phyloP scores from a whole-genome alignment of 352 stramenopile genomes.

The Phytophthora nicotianae region DNA sequence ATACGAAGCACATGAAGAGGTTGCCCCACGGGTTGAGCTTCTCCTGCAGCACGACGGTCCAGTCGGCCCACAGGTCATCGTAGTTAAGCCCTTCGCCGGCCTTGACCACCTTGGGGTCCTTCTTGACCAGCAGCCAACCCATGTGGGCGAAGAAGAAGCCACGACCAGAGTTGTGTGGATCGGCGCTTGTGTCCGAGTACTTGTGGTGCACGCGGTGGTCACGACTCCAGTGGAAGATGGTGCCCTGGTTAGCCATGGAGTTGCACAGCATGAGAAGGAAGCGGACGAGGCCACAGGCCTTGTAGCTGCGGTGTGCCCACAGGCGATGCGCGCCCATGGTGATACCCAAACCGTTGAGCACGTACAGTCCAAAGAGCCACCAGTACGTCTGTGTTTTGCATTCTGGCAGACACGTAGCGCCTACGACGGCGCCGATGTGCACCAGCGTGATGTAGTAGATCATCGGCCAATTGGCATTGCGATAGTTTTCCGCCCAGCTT shows the following conservation, averaged over 20 bases:
- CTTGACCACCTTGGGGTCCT: conserved; percentile 92
- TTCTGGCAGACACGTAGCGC: conserved; percentile 74
- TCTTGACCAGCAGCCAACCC: conserved; percentile 98
- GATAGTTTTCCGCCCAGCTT: conserved; percentile 63
- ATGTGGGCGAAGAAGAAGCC: conserved; percentile 99
- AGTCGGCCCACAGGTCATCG: conserved; percentile 94
- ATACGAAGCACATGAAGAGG: conserved; percentile 97
- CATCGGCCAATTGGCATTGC: conserved; percentile 97
- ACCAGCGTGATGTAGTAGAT: conserved; percentile 95
- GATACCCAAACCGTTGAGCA: conserved; percentile 95
- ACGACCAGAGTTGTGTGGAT: conserved; percentile 95
- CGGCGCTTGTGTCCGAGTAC: conserved; percentile 96
- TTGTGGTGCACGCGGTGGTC: conserved; percentile 99
- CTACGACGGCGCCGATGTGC: conserved; percentile 90
- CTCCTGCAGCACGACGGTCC: conserved; percentile 94
- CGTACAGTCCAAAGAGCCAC: conserved; percentile 91
- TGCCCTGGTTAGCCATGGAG: conserved; percentile 97
- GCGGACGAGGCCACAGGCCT: conserved; percentile 88
- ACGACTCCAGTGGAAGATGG: conserved; percentile 97
- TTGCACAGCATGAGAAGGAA: conserved; percentile 98
- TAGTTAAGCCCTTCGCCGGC: conserved; percentile 94
- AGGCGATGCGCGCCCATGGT: conserved; percentile 97
- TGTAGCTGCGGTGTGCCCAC: conserved; percentile 97
- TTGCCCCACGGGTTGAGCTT: conserved; percentile 97
- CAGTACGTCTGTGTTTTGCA: conserved; percentile 90